Evolutionary conservation across 805 yeast genomes (phyloP).

Genomic region (Kodamaea nitidulidarum): DNA sequence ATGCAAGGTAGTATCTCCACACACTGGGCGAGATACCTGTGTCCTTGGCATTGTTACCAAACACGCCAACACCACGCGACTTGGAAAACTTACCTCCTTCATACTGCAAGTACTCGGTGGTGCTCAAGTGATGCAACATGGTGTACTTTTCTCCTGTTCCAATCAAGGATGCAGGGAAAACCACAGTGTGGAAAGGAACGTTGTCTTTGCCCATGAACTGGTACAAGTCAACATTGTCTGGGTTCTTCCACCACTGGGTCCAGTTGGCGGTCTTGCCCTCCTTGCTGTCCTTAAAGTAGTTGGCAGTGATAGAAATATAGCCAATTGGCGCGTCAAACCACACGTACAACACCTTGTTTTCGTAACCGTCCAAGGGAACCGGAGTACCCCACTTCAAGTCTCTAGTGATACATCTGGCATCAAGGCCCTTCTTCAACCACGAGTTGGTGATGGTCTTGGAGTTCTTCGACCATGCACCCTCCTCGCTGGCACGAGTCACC

Average conservation of each 20-base stretch:
- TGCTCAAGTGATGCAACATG: conserved; percentile 80
- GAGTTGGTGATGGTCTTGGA: conserved; percentile 82
- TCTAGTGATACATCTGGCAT: conserved; percentile 94
- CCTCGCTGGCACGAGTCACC: conserved; percentile 61
- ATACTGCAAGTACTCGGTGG: conserved; percentile 95
- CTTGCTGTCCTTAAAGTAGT: conserved; percentile 47
- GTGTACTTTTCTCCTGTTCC: conserved; percentile 93
- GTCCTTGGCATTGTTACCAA: conserved; percentile 95
- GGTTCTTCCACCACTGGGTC: conserved; percentile 92
- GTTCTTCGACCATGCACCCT: conserved; percentile 91
- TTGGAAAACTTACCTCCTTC: conserved; percentile 98
- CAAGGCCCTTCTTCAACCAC: conserved; percentile 91
- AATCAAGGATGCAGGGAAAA: conserved; percentile 88
- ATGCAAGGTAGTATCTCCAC: conserved; percentile 94
- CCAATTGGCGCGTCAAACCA: conserved; percentile 99
- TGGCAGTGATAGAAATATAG: conserved; percentile 92
- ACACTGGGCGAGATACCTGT: conserved; percentile 89
- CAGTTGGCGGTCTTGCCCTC: conserved; percentile 40
- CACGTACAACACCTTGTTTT: conserved; percentile 89
- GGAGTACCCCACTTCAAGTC: conserved; percentile 99
- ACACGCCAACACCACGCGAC: conserved; percentile 96
- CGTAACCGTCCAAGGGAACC: conserved; percentile 83
- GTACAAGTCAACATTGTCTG: conserved; percentile 81
- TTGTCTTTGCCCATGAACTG: conserved; percentile 99
- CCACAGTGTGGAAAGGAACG: conserved; percentile 97